These are phyloP conservation scores for Diplodia mutila DNA, from an alignment of 2,329 filamentous ascomycete species.

Conservation along the genomic window DNA sequence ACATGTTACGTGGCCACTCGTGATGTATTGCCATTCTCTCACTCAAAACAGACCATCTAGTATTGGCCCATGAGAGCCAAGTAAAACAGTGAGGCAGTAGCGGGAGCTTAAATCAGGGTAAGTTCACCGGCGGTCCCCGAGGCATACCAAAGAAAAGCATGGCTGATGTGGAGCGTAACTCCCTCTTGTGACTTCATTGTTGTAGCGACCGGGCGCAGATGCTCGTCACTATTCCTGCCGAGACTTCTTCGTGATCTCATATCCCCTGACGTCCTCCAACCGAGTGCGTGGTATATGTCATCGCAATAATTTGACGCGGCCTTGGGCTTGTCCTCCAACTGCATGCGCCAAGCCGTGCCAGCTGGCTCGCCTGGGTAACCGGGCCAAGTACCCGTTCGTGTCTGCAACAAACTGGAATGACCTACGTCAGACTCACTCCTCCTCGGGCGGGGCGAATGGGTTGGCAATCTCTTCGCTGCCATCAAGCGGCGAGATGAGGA, in stretches of 20 bases:
- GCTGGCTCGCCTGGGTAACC: not conserved
- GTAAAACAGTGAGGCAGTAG: not conserved
- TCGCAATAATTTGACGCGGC: constrained; percentile 13
- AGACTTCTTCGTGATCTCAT: not conserved
- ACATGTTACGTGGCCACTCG: too few species aligned
- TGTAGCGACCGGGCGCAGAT: not conserved
- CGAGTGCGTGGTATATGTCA: constrained; percentile 2
- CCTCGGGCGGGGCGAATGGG: constrained; percentile 79
- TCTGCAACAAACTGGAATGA: not conserved
- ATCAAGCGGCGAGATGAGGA: constrained; percentile 89
- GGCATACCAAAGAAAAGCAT: not conserved
- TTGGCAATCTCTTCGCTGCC: constrained; percentile 96
- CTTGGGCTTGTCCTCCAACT: not conserved
- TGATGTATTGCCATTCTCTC: too few species aligned
- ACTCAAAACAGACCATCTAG: too few species aligned
- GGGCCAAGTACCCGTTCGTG: constrained; percentile 5
- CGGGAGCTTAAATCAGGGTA: not conserved
- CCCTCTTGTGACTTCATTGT: not conserved
- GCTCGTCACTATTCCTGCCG: not conserved
- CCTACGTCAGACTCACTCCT: constrained; percentile 47
- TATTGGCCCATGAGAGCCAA: not conserved
- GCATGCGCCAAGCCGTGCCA: constrained; percentile 3
- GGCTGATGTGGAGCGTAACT: not conserved
- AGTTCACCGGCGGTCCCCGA: constrained; percentile 1
- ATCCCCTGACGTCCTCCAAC: not conserved